Evolutionary conservation across 2,329 filamentous ascomycete species (phyloP).

Genomic region (Fusarium sp.): DNA sequence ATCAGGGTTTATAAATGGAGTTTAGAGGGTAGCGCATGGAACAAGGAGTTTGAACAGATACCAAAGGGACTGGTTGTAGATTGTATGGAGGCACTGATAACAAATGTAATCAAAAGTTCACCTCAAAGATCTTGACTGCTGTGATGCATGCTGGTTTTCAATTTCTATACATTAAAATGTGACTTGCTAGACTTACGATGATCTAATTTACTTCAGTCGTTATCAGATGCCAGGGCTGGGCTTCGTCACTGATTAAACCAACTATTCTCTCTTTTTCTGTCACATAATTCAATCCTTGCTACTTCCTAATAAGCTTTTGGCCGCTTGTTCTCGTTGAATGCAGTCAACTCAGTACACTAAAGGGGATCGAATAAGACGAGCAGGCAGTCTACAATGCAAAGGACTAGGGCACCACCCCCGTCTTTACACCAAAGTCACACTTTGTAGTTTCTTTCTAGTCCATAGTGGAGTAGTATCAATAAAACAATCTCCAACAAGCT

Average conservation of each 20-base stretch:
- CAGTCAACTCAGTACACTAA: too few relatives aligned
- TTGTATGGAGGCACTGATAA: not conserved
- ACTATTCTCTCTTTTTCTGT: too few relatives aligned
- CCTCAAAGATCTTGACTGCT: not conserved
- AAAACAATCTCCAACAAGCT: conserved; percentile 37
- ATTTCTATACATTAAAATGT: not conserved
- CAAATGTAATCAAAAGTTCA: not conserved
- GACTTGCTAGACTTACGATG: not conserved
- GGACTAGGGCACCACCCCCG: conserved; percentile 5
- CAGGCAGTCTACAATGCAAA: too few relatives aligned
- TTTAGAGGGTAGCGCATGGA: conserved; percentile 27
- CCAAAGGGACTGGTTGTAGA: conserved; percentile 2
- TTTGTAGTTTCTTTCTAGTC: not conserved
- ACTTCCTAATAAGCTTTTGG: too few relatives aligned
- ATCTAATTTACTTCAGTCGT: not conserved
- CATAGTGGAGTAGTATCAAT: conserved; percentile 9
- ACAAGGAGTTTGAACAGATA: conserved; percentile 36
- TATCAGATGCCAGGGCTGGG: not conserved
- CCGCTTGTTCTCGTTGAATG: too few relatives aligned
- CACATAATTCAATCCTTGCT: too few relatives aligned
- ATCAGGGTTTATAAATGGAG: conserved; percentile 58
- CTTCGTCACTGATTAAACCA: not conserved
- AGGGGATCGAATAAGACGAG: too few relatives aligned
- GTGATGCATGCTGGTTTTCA: not conserved
- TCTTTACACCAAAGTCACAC: not conserved